These are phyloP conservation scores for Penicillium sp. DNA, from an alignment of 2,329 filamentous ascomycete species.

Conservation along the genomic window DNA sequence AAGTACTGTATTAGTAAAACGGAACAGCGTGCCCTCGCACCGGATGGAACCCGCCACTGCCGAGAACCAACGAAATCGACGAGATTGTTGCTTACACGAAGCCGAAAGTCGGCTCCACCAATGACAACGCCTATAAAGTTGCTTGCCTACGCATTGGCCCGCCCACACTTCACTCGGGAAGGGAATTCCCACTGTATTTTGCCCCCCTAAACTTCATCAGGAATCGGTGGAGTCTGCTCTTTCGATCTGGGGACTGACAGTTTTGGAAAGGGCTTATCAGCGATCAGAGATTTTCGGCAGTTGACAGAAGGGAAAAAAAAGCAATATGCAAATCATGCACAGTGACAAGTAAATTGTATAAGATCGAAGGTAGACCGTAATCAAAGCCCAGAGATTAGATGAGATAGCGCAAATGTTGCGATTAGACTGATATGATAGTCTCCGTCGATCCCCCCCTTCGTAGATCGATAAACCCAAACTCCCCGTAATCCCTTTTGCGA, in stretches of 20 bases:
- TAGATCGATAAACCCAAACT: slow-evolving; percentile 27
- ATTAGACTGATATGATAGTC: slow-evolving; percentile 28
- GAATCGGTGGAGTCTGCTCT: slow-evolving; percentile 28
- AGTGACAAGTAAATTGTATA: neutral
- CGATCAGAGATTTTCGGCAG: slow-evolving; percentile 6
- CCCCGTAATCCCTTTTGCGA: slow-evolving; percentile 16
- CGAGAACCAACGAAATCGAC: slow-evolving; percentile 21
- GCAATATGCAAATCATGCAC: slow-evolving; percentile 4
- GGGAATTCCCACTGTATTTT: slow-evolving; percentile 6
- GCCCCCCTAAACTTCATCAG: slow-evolving; percentile 25
- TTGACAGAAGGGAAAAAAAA: slow-evolving; percentile 4
- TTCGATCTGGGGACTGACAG: slow-evolving; percentile 29
- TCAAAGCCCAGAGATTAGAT: slow-evolving; percentile 19
- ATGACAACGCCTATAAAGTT: slow-evolving; percentile 22
- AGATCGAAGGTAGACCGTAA: neutral
- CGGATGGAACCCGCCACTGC: slow-evolving; percentile 5
- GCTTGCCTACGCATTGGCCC: slow-evolving; percentile 28
- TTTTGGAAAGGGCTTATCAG: slow-evolving; percentile 1
- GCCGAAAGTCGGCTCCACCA: slow-evolving; percentile 10
- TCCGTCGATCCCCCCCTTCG: slow-evolving; percentile 25
- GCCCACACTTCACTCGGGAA: slow-evolving; percentile 7
- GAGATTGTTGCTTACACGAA: slow-evolving; percentile 21
- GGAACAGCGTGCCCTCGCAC: slow-evolving; percentile 13
- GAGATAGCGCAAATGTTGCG: slow-evolving; percentile 22
- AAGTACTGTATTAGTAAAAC: slow-evolving; percentile 5